Evolutionary conservation across 108 stramenopile genomes (phyloP).

Genomic region (Licmophora abbreviata): DNA sequence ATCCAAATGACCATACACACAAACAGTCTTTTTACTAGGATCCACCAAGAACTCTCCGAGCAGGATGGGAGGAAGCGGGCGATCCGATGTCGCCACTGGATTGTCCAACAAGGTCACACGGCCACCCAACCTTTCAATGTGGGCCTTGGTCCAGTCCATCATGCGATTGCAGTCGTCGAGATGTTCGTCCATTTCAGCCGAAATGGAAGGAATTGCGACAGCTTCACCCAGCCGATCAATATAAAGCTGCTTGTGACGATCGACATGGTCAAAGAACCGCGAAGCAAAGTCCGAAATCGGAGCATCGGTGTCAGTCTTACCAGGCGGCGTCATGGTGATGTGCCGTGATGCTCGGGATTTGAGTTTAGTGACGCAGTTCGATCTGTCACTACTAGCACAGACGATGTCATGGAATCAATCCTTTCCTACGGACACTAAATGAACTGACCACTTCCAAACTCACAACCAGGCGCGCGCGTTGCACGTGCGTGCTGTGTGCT

Average conservation of each 20-base stretch:
- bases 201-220: constrained; percentile 68
- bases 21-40: constrained; percentile 64
- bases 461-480: too few species aligned
- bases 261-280: constrained; percentile 35
- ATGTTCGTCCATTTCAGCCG: constrained; percentile 57
- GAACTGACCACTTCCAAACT: too few species aligned
- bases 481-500: too few species aligned
- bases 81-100: constrained; percentile 36
- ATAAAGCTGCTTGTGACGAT: constrained; percentile 20
- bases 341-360: too few species aligned
- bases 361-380: too few species aligned
- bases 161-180: constrained; percentile 52
- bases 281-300: constrained; percentile 13
- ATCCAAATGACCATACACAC: constrained; percentile 69
- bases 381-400: too few species aligned
- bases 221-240: constrained; percentile 33
- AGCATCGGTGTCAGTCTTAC: too few species aligned
- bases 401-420: too few species aligned
- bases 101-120: constrained; percentile 37
- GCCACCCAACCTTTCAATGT: constrained; percentile 56
- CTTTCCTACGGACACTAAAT: too few species aligned
- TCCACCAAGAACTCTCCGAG: constrained; percentile 43
- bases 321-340: too few species aligned
- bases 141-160: constrained; percentile 61
- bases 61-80: constrained; percentile 58